phyloP scores from a whole-genome alignment of 257 asterid genomes.

The Lithospermum erythrorhizon region DNA sequence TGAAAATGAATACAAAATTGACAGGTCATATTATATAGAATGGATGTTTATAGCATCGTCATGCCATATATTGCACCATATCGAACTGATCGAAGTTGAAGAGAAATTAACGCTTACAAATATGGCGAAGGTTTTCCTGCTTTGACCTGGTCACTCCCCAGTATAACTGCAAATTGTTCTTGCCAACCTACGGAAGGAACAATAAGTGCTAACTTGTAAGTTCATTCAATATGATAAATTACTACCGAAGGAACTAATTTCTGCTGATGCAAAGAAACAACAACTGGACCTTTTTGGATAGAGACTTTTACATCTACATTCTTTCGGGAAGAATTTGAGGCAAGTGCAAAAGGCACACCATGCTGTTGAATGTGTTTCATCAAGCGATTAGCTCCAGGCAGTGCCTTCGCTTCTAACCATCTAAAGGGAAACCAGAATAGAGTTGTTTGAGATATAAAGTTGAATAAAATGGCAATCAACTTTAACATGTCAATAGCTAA shows the following conservation, averaged over 20 bases:
- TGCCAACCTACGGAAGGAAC: conserved; percentile 56
- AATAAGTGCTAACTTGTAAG: no score
- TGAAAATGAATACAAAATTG: no score
- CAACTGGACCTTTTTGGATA: conserved; percentile 39
- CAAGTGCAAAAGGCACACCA: conserved; percentile 68
- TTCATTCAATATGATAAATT: no score
- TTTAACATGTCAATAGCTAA: no score
- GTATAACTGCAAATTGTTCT: conserved; percentile 54
- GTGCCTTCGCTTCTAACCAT: conserved; percentile 63
- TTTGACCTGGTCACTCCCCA: conserved; percentile 80
- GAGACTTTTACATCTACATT: conserved; percentile 55
- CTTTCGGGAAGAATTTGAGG: conserved; percentile 58
- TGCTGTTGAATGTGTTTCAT: conserved; percentile 58
- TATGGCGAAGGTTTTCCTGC: conserved; percentile 93
- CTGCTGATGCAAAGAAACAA: neutral
- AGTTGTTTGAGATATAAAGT: neutral
- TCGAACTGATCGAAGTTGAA: no score
- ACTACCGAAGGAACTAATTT: no score
- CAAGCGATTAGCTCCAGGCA: conserved; percentile 85
- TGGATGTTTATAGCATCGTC: no score
- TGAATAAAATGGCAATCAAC: neutral
- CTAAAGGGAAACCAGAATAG: conserved; percentile 24
- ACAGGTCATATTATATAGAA: no score
- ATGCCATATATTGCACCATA: no score
- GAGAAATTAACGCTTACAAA: conserved; percentile 36